Percentiles rank a stretch among this genome's conserved stretches.
Conservation (phyloP, 257 asterid species). For the Solanum arcanum region DNA sequence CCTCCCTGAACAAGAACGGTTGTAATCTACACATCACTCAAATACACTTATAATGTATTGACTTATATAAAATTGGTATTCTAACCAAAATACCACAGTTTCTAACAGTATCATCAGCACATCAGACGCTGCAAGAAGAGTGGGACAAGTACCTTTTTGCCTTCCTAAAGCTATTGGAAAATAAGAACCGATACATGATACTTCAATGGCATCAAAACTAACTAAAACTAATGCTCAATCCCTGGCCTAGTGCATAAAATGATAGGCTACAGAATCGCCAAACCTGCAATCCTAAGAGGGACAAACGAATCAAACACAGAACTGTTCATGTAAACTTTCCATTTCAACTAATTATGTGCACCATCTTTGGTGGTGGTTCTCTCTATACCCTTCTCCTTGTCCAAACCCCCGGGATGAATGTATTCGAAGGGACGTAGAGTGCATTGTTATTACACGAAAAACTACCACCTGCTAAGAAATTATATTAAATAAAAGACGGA, state of each 20-base stretch:
- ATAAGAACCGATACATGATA: background rate
- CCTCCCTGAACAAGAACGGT: constrained; percentile 86
- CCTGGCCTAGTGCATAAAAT: background rate
- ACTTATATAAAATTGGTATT: background rate
- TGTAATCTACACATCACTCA: constrained; percentile 68
- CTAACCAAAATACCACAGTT: background rate
- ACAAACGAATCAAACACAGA: background rate
- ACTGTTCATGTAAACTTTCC: background rate
- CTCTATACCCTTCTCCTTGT: background rate
- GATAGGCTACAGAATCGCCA: background rate
- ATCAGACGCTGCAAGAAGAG: background rate
- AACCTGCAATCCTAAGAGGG: background rate
- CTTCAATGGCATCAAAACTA: background rate
- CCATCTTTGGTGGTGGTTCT: background rate
- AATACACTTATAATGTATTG: constrained; percentile 24
- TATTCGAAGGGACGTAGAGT: background rate
- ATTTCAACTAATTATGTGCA: background rate
- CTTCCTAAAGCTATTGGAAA: background rate
- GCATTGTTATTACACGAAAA: background rate
- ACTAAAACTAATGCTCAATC: background rate
- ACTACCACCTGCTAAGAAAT: background rate
- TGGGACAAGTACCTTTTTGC: background rate
- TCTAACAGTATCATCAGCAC: background rate
- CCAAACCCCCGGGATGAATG: background rate
- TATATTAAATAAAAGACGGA: background rate